A percentile compares a stretch with the other conserved stretches of the same genome.
Evolutionary conservation across 352 stramenopile genomes (phyloP).

Genomic region (Pythium phragmitis): DNA sequence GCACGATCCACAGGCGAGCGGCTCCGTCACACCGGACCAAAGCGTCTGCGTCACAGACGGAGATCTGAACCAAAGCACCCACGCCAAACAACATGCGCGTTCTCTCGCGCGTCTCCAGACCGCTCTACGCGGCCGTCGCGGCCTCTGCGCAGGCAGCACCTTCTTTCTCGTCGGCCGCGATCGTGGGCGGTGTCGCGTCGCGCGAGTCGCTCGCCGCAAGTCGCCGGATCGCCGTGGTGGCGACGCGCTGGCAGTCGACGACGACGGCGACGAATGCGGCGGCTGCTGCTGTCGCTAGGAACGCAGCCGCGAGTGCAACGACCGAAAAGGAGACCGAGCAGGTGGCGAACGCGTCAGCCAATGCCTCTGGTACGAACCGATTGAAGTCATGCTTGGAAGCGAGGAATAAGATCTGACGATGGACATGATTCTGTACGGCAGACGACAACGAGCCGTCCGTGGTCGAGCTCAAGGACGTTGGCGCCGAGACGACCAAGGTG

Average conservation of each 20-base stretch:
- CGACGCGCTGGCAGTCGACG: conserved; percentile 18
- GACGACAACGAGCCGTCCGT: conserved; percentile 24
- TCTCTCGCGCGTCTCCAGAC: conserved; percentile 25
- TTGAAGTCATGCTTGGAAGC: not conserved
- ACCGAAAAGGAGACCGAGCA: not conserved
- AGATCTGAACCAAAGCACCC: not conserved
- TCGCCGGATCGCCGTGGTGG: conserved; percentile 17
- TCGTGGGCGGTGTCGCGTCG: not conserved
- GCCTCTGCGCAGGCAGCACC: not conserved
- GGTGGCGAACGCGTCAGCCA: not conserved
- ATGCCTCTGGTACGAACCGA: not conserved
- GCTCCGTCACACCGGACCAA: conserved; percentile 16
- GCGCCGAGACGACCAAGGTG: conserved; percentile 61
- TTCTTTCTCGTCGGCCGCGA: not conserved
- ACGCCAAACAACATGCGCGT: conserved; percentile 8
- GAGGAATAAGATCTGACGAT: not conserved
- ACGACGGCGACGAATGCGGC: not conserved
- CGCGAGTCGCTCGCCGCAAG: not conserved
- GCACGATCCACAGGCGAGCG: conserved; percentile 4
- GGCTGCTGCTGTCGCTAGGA: not conserved
- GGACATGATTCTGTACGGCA: not conserved
- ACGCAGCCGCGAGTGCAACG: not conserved
- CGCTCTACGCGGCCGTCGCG: conserved; percentile 17
- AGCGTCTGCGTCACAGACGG: conserved; percentile 10
- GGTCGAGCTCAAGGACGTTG: conserved; percentile 52